phyloP scores from a whole-genome alignment of 345 rosid species.

The Arabis hirsuta region DNA sequence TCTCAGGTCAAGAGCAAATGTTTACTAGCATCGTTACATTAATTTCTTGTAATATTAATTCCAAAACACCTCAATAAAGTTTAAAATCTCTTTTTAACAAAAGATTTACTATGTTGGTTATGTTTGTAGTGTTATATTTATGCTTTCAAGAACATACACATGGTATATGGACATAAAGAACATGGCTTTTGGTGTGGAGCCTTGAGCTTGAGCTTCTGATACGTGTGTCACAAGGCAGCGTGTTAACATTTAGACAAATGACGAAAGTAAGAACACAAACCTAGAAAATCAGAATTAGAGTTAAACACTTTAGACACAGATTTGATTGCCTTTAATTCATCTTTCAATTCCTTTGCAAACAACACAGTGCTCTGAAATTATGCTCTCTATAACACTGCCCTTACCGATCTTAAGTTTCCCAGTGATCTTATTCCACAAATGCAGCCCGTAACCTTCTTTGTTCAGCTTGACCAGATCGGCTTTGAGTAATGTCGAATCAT shows the following conservation, averaged over 20 bases:
- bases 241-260: background rate
- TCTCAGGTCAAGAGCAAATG: too few relatives aligned
- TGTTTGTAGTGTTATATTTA: too few relatives aligned
- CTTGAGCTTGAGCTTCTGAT: constrained; percentile 7
- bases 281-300: constrained; percentile 3
- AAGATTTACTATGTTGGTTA: too few relatives aligned
- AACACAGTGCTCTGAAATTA: constrained; percentile 59
- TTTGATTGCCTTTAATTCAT: constrained; percentile 14
- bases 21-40: too few relatives aligned
- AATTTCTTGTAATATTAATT: too few relatives aligned
- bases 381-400: constrained; percentile 64
- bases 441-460: constrained; percentile 58
- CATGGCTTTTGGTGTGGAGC: background rate
- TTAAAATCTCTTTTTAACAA: too few relatives aligned
- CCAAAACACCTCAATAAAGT: too few relatives aligned
- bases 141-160: background rate
- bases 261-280: constrained; percentile 1
- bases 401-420: constrained; percentile 55
- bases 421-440: constrained; percentile 82
- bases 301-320: background rate
- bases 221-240: constrained; percentile 9
- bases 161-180: background rate
- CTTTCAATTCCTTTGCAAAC: constrained; percentile 49
- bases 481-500: constrained; percentile 48
- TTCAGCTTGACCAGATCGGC: constrained; percentile 61